A percentile compares a stretch with the other conserved stretches of the same genome.
These are phyloP conservation scores for Cystobasidium tubakii DNA, from an alignment of 768 basidiomycete genomes.

Conservation along the genomic window DNA sequence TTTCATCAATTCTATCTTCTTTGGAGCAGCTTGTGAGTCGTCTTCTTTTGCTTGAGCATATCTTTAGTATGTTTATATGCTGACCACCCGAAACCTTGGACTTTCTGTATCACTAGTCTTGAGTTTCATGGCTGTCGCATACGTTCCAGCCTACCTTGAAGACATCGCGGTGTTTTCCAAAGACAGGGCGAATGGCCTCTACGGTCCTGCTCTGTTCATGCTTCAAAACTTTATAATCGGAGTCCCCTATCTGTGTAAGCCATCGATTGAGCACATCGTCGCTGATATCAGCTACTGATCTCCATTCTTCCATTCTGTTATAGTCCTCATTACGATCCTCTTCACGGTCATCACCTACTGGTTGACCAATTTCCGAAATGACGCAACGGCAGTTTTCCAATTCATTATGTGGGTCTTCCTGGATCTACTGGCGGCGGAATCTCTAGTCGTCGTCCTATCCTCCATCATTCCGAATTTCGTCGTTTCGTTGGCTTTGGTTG, in stretches of 20 bases:
- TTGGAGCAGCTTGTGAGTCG: constrained; percentile 32
- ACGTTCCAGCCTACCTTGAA: constrained; percentile 60
- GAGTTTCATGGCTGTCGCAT: constrained; percentile 57
- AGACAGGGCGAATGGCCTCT: constrained; percentile 59
- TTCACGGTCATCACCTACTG: constrained; percentile 43
- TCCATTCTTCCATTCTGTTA: constrained; percentile 36
- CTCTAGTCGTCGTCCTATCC: constrained; percentile 55
- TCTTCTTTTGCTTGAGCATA: constrained; percentile 56
- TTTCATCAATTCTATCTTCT: constrained; percentile 41
- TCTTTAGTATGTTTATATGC: too few species aligned
- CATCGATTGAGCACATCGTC: constrained; percentile 53
- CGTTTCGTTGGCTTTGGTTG: constrained; percentile 57
- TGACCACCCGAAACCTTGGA: too few species aligned
- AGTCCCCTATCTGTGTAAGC: constrained; percentile 56
- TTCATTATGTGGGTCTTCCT: constrained; percentile 58
- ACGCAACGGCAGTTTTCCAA: constrained; percentile 56
- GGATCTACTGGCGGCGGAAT: constrained; percentile 57
- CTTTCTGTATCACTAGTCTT: constrained; percentile 49
- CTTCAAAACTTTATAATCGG: constrained; percentile 57
- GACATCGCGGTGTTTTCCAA: constrained; percentile 59
- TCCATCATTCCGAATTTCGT: constrained; percentile 59
- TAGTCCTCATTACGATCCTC: constrained; percentile 36
- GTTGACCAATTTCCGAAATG: constrained; percentile 54
- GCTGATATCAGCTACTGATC: constrained; percentile 58
- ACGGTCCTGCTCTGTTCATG: constrained; percentile 57